Evolutionary conservation across 2,329 filamentous ascomycete genomes (phyloP), one percentile per base, ranked within the genome.

Genomic region (Geosmithia morbida): DNA sequence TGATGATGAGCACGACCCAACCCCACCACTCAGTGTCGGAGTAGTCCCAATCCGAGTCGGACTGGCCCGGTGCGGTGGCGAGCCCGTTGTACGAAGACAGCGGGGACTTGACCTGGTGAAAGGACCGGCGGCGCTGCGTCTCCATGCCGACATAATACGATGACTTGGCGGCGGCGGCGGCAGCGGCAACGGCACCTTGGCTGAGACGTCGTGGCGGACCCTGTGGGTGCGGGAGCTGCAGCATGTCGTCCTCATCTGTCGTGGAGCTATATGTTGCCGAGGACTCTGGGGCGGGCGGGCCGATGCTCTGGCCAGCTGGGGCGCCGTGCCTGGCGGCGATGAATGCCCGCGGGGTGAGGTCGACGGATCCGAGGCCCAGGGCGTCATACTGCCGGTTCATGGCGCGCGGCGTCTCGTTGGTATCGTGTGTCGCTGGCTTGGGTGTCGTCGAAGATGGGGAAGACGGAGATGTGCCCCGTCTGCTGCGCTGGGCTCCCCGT

Each of bases 1-100:
- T 98, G 44, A 87, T 83, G 41, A 85, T 68, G 30, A 98, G 70
- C 44, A 98, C 83, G 7, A 95, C 83, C 87, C 90, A 98, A 1
- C 92, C 92, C 90, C 92, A 98, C 81, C 87, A 94, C 57, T 92
- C 89, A 1, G 92, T 98, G 67, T 96, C 89, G 41, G 83, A 79
- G 59, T 97, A 96, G 65, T 95, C 87, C 82, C 87, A 92, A 50
- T 83, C 80, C 11, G 66, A 62, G 49, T 70, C 81, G 55, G 65
- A 61, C 14, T 63, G 57, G 10, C 74, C 56, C 16, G 73, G 66
- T 43, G 69, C 70, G 2, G 69, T 66, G 2, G 75, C 65, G 3
- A 77, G 60, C 1, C 73, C 72, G 11, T 67, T 70, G 14, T 79
- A 69, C 0, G 77, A 79, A 26, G 22, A 26, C 5, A 82, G 58